Percentiles rank a stretch among this genome's conserved stretches.
These are phyloP conservation scores for Crithidia mellificae DNA, from an alignment of 208 protist genomes.

Conservation along the genomic window DNA sequence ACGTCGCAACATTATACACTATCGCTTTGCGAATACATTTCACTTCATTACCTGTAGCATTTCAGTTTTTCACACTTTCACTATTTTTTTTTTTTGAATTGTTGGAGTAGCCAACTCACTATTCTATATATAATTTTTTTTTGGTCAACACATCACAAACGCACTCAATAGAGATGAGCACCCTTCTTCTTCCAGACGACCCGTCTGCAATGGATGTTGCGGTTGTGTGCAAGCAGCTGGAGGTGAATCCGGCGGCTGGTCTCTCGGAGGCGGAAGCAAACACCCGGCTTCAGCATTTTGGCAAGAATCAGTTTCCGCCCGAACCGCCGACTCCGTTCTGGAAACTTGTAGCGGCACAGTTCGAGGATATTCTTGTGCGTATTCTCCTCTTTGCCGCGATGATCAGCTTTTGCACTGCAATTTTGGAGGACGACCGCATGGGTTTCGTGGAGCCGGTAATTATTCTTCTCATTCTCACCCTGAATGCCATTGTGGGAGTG, in stretches of 20 bases:
- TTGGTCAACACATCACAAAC: too few species aligned
- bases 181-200: conserved; percentile 30
- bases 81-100: too few species aligned
- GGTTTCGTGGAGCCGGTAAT: conserved; percentile 94
- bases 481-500: conserved; percentile 93
- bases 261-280: conserved; percentile 36
- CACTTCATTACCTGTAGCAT: too few species aligned
- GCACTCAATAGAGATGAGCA: conserved; percentile 18
- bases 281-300: conserved; percentile 58
- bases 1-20: too few species aligned
- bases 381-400: conserved; percentile 83
- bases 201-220: conserved; percentile 22
- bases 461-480: conserved; percentile 94
- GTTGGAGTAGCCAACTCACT: too few species aligned
- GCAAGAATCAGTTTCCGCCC: conserved; percentile 63
- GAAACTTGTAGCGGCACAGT: conserved; percentile 84
- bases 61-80: too few species aligned
- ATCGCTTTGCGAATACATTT: too few species aligned
- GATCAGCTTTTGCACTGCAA: conserved; percentile 80
- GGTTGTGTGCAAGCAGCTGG: conserved; percentile 19
- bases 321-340: conserved; percentile 73
- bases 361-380: conserved; percentile 90
- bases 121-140: too few species aligned
- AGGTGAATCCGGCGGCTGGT: conserved; percentile 10
- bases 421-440: conserved; percentile 63